Evolutionary conservation across 2,329 filamentous ascomycete species (phyloP).

Genomic region (Phoma sp.): DNA sequence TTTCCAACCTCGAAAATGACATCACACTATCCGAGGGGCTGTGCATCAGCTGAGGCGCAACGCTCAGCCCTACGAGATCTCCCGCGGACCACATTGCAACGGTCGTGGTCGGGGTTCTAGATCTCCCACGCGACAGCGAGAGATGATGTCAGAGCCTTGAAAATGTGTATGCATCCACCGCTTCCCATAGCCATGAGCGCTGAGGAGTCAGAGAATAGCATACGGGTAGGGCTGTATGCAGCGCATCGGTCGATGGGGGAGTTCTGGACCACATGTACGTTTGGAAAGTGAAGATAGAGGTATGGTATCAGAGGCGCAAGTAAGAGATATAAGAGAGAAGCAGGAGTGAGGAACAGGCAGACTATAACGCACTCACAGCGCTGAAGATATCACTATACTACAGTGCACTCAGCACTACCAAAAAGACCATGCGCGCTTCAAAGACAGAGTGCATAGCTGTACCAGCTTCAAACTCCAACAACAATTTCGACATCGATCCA

Average conservation of each 20-base stretch:
- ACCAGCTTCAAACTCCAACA: background rate
- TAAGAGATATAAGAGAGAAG: background rate
- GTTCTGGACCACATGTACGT: background rate
- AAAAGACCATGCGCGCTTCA: background rate
- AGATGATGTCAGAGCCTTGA: constrained; percentile 8
- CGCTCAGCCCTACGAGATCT: constrained; percentile 1
- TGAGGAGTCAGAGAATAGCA: constrained; percentile 5
- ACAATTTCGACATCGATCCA: background rate
- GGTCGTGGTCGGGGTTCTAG: background rate
- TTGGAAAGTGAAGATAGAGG: background rate
- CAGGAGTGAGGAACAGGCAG: too few relatives aligned
- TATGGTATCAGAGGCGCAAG: background rate
- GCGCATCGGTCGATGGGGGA: background rate
- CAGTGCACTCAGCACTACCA: background rate
- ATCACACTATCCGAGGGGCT: constrained; percentile 7
- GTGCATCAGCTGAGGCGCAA: constrained; percentile 11
- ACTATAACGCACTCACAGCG: background rate
- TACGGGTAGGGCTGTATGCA: constrained; percentile 1
- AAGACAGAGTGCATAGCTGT: background rate
- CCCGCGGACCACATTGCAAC: constrained; percentile 1
- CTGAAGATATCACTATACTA: background rate
- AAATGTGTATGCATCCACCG: background rate
- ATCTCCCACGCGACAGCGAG: background rate
- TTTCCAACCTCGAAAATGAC: background rate
- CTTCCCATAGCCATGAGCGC: background rate